Base-by-base conservation (phyloP, 2,329 filamentous ascomycete species). In the Plectosphaerella cucumerina region DNA sequence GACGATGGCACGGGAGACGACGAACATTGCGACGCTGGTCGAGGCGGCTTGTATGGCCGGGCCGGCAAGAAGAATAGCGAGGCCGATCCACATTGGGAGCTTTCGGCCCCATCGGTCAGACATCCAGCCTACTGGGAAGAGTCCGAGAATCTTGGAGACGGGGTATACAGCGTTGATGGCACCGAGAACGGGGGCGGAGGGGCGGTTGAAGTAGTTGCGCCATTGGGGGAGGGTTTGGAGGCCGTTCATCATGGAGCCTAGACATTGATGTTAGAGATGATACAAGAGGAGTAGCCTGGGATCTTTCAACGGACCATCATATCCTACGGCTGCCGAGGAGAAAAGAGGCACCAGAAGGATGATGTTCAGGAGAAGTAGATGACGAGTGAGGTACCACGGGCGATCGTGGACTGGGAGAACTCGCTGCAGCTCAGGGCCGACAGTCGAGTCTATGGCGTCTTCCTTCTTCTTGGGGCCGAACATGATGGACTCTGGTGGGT, bases 291-390 rank as follows among this genome's bases (percentile, higher is more conserved):
- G 15, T 14, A 37, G 35, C 6, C 35, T n/a, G 5, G 6, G 4
- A 37, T 37, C 31, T 6, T 37, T 10, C 9, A 2, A 37, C 59
- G 12, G 54, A 67, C 70, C 73, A 67, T 76, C 73, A 41, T 73
- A 77, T 4, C 74, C 74, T 34, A 67, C 67, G 2, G 70, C 67
- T 1, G 69, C 64, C 0, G 72, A 71, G 0, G 71, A 74, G 0
- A 76, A 53, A 3, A 75, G 59, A 1, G 73, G 72, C 2, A 76
- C 57, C 5, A 75, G 48, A 1, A 77, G 64, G 14, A 74, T 59
- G 9, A 75, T 56, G 49, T 77, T 76, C 8, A 77, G 65, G 31
- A 65, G 58, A 6, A 75, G 57, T 1, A 78, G 60, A 61, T 76
- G 72, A 1, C 66, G 62, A 3, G 64, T 61, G 4, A 65, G 64